Base-by-base conservation (phyloP, 768 basidiomycete genomes). In the Mrakia gelida region DNA sequence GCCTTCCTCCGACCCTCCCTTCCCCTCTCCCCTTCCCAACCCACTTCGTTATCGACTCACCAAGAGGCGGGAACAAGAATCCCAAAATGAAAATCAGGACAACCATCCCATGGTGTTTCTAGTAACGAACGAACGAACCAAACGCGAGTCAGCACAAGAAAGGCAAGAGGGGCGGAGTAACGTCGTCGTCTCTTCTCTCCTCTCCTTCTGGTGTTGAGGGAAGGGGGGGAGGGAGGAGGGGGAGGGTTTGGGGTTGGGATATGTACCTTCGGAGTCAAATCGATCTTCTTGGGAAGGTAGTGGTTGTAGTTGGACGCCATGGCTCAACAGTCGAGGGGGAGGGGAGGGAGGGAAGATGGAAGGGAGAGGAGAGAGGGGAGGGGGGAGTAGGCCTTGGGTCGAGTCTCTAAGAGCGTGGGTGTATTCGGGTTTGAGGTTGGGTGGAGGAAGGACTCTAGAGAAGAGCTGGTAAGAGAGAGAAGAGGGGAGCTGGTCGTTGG, bases 31-130 rank as follows among this genome's bases (percentile, higher is more conserved):
- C n/a, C n/a, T n/a, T n/a, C n/a, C n/a, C n/a, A n/a, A n/a, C n/a
- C n/a, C n/a, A n/a, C n/a, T n/a, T n/a, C n/a, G n/a, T n/a, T n/a
- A n/a, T n/a, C n/a, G n/a, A 85, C 88, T 74, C 70, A 95, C 95
- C 95, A 41, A 98, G 87, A 41, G 95, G 95, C 13, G 95, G 95
- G 77, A 98, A 89, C 72, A 98, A 87, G 1, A 93, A 91, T n/a
- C 95, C 95, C 77, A 92, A 84, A 73, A 97, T 89, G 85, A 94
- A 95, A 49, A 98, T 88, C 16, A 95, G 56, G 77, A 92, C 89
- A 21, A 90, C 86, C 83, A 91, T 96, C 41, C 90, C 94, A 87
- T 96, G 94, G 82, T 93, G 88, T 61, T 88, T 88, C 83, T 87
- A 26, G 28, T 1, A 34, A 38, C 34, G 11, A 54, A 73, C 54